Base-by-base conservation (phyloP, 1,284 basidiomycete genomes). In the Ceratobasidium sp. region DNA sequence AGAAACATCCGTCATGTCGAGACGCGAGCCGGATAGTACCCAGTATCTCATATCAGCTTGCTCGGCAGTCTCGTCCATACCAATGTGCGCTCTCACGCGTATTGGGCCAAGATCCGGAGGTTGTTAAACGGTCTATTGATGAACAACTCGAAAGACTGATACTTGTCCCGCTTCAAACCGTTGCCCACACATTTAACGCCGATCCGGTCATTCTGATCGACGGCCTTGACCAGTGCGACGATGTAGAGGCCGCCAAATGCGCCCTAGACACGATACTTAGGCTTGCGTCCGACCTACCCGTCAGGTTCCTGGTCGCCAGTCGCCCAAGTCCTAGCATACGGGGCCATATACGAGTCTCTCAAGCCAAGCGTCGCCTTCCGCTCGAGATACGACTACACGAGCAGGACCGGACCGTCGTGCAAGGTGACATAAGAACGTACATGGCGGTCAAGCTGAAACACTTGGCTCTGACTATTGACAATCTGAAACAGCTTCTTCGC, bases 181-280 rank as follows among this genome's bases (percentile, higher is more conserved):
- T 56, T 5, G 26, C 13, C 9, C 26, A 51, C 7, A 13, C 53
- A 7, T 2, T 72, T 26, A 2, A 33, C 3, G 23, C 28, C 2
- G 42, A 58, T 60, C 40, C 61, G 3, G 70, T 60, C 20, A 23
- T 72, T 2, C 40, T 72, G 2, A 60, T 72, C n/a, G 70, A 72
- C 23, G 70, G 33, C 5, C 70, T 61, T 13, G 70, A 72, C 56
- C 51, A 72, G 42, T 72, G 70, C 55, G 70, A 72, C 0, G 23
- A 40, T 23, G 9, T 26, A 3, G 39, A 53, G 9, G 49, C 26
- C 18, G 39, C 18, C 1, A 10, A 23, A 13, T 40, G 13, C 9
- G 39, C 44, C 33, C 39, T 71, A 7, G 55, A 58, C 1, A 20
- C 13, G 18, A 40, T 71, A 15, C 40, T 71, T 12, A 18, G 10